These are phyloP conservation scores for Solanum ossicruentum DNA, from an alignment of 257 asterid genomes.

Conservation along the genomic window DNA sequence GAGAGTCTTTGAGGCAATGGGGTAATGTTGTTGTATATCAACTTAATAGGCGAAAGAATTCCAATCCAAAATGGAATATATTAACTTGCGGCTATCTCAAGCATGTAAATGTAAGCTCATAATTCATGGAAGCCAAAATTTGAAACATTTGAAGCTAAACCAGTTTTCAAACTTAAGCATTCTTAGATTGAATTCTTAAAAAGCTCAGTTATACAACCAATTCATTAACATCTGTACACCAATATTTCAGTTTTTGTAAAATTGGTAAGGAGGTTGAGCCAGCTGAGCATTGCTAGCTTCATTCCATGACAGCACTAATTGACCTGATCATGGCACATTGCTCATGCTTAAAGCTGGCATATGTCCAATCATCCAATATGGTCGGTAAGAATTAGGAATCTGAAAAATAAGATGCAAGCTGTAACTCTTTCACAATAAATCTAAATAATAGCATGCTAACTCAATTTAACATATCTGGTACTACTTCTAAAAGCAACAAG, in stretches of 20 bases:
- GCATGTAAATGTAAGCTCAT: not conserved
- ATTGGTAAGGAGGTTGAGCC: not conserved
- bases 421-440: not conserved
- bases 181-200: not conserved
- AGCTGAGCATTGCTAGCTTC: conserved; percentile 61
- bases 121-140: not conserved
- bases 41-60: too few species aligned
- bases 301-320: conserved; percentile 22
- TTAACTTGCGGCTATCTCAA: not conserved
- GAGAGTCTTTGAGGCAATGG: too few species aligned
- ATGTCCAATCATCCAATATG: conserved; percentile 35
- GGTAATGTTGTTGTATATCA: too few species aligned
- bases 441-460: too few species aligned
- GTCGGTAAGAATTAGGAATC: conserved; percentile 46
- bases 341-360: conserved; percentile 14
- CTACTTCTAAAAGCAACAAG: not conserved
- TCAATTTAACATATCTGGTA: not conserved
- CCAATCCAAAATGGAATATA: not conserved
- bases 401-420: not conserved
- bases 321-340: conserved; percentile 12
- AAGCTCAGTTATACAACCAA: not conserved
- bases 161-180: not conserved
- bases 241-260: not conserved
- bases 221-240: not conserved
- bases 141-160: not conserved